These are phyloP conservation scores for Allium cepa DNA, from an alignment of 106 monocot species.

Conservation along the genomic window DNA sequence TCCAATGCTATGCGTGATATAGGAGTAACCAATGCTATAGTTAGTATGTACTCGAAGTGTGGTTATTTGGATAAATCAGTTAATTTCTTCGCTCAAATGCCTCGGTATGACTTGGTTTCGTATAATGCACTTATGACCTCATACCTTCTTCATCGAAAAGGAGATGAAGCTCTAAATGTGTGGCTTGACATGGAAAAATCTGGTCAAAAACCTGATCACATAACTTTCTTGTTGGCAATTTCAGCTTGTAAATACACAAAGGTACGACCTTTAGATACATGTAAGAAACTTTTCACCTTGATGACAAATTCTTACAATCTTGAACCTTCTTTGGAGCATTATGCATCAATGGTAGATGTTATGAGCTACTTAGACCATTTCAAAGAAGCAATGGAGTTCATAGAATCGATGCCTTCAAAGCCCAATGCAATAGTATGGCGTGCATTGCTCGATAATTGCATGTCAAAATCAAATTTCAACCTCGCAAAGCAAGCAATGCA, in stretches of 20 bases:
- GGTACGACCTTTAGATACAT: slow-evolving; percentile 32
- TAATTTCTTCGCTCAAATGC: slow-evolving; percentile 53
- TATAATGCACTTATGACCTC: slow-evolving; percentile 75
- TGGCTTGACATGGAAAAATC: slow-evolving; percentile 50
- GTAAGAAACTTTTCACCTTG: slow-evolving; percentile 39
- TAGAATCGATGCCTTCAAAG: slow-evolving; percentile 47
- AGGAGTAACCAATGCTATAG: slow-evolving; percentile 45
- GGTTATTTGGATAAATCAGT: slow-evolving; percentile 45
- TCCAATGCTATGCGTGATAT: slow-evolving; percentile 21
- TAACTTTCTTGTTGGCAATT: slow-evolving; percentile 48
- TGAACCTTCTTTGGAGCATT: slow-evolving; percentile 52
- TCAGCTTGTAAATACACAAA: slow-evolving; percentile 62
- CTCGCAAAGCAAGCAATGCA: slow-evolving; percentile 31
- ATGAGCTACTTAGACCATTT: slow-evolving; percentile 50
- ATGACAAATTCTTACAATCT: slow-evolving; percentile 40
- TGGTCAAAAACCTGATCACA: slow-evolving; percentile 40
- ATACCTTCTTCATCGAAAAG: slow-evolving; percentile 54
- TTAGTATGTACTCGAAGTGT: slow-evolving; percentile 82
- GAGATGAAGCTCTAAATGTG: slow-evolving; percentile 46
- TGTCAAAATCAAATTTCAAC: slow-evolving; percentile 23
- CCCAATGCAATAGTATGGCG: slow-evolving; percentile 53
- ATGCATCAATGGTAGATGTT: slow-evolving; percentile 59
- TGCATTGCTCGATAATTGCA: slow-evolving; percentile 55
- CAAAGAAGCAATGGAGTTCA: slow-evolving; percentile 54
- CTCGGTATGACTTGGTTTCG: slow-evolving; percentile 41